Evolutionary conservation across 305 asterid genomes (phyloP).

Genomic region (Coffea humblotiana): DNA sequence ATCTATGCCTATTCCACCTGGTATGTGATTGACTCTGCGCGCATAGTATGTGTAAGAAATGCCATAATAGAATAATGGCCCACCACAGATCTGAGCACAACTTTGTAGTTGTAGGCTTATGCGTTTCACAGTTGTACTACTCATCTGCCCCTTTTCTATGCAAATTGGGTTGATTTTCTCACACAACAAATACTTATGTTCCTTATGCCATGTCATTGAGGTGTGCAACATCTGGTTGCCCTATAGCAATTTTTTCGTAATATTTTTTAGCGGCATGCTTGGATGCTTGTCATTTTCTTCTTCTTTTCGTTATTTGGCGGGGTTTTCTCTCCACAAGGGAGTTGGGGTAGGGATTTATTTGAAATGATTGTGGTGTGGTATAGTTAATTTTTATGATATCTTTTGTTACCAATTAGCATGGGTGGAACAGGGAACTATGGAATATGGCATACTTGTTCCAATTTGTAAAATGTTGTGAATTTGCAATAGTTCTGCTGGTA

Average conservation of each 20-base stretch:
- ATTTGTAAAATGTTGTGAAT: no score
- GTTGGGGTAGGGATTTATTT: background rate
- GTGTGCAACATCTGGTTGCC: background rate
- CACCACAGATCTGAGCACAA: background rate
- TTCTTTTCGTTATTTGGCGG: background rate
- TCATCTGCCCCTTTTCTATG: background rate
- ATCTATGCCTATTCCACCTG: slow-evolving; percentile 67
- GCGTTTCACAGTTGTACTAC: background rate
- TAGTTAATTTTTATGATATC: background rate
- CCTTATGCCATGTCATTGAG: background rate
- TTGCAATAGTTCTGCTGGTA: background rate
- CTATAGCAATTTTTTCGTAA: background rate
- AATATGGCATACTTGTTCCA: background rate
- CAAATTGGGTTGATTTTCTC: slow-evolving; percentile 1
- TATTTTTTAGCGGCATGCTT: background rate
- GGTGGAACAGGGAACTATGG: background rate
- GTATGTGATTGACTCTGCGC: slow-evolving; percentile 45
- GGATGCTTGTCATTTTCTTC: background rate
- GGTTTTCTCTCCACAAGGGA: no score
- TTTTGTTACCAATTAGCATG: background rate
- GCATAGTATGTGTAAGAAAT: background rate
- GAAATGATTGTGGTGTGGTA: background rate
- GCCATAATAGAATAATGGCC: background rate
- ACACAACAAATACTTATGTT: background rate
- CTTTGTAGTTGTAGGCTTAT: background rate